Conservation (phyloP, 768 basidiomycete genomes). For the Boletus edulis region DNA sequence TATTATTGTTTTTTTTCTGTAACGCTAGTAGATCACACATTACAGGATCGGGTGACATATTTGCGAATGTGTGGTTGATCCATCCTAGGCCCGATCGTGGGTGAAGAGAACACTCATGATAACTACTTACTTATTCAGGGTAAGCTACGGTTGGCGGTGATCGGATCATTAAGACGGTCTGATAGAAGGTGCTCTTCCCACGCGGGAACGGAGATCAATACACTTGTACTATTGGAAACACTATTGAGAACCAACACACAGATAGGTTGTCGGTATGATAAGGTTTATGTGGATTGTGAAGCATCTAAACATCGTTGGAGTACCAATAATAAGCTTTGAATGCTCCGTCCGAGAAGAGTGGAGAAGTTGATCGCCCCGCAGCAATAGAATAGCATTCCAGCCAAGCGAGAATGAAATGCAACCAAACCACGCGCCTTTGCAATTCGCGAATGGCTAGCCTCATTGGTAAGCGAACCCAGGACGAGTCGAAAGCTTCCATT, state of each 20-base stretch:
- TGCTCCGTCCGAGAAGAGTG: conserved; percentile 7
- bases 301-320: background rate
- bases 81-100: no score
- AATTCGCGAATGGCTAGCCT: background rate
- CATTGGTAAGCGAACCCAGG: background rate
- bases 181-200: background rate
- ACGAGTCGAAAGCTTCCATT: background rate
- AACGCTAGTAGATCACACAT: no score
- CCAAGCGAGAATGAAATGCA: background rate
- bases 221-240: background rate
- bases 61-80: background rate
- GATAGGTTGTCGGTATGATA: background rate
- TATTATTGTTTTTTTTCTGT: no score
- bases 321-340: conserved; percentile 10
- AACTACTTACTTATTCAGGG: background rate
- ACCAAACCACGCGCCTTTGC: background rate
- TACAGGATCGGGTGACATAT: no score
- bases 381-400: background rate
- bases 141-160: background rate
- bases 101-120: background rate
- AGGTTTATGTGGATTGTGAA: background rate
- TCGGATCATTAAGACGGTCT: background rate
- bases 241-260: background rate
- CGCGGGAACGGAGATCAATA: background rate
- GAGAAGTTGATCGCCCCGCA: background rate